Conservation (phyloP, 148 eudicot genomes). For the Rhododendron henanense region DNA sequence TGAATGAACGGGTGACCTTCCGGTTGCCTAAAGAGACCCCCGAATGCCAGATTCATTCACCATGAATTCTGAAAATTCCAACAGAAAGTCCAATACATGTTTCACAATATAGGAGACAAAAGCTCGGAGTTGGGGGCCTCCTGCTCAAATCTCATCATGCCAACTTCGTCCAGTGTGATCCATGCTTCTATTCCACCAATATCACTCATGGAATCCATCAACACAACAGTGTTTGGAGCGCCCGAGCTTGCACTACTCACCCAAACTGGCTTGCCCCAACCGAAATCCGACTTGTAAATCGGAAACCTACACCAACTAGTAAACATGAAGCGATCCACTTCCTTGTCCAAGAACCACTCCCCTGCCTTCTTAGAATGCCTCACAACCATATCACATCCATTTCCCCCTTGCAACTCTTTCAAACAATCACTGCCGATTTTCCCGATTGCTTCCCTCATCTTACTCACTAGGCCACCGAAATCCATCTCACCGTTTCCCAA, state of each 20-base stretch:
- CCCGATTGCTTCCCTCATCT: conserved; percentile 13
- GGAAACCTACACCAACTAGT: conserved; percentile 46
- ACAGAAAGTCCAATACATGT: too few species aligned
- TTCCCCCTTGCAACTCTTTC: not conserved
- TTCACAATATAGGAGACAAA: not conserved
- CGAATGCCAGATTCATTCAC: too few species aligned
- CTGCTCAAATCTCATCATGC: not conserved
- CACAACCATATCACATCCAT: conserved; percentile 8
- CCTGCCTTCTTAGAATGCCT: not conserved
- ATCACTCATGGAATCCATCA: conserved; percentile 23
- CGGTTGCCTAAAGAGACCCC: too few species aligned
- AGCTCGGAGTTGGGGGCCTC: not conserved
- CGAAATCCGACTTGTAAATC: conserved; percentile 32
- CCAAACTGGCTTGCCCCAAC: conserved; percentile 47
- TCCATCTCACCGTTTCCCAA: not conserved
- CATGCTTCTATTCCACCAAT: conserved; percentile 46
- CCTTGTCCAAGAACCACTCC: not conserved
- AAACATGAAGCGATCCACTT: conserved; percentile 10
- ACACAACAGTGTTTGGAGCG: conserved; percentile 12
- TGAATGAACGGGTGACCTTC: too few species aligned
- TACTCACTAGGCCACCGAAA: conserved; percentile 13
- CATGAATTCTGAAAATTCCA: too few species aligned
- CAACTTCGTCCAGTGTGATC: conserved; percentile 24
- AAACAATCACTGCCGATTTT: conserved; percentile 6
- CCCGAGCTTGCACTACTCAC: conserved; percentile 19